These are phyloP conservation scores for Priceomyces fermenticarens DNA, from an alignment of 805 yeast genomes.

Conservation along the genomic window DNA sequence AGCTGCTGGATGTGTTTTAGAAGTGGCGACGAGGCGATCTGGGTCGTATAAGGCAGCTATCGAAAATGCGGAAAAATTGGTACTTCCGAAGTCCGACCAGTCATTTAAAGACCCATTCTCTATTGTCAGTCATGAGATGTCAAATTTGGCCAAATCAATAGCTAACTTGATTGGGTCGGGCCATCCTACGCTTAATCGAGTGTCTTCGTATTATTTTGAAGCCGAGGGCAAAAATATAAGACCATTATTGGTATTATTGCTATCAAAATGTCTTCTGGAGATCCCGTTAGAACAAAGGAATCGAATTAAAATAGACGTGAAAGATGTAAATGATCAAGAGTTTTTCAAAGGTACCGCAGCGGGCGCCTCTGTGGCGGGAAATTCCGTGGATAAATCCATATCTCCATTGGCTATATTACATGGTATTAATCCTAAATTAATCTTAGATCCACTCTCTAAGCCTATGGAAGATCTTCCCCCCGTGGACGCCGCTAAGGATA, in stretches of 20 bases:
- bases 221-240: conserved; percentile 95
- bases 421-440: conserved; percentile 83
- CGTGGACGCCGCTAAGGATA: conserved; percentile 61
- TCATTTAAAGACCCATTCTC: conserved; percentile 79
- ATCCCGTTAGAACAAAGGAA: conserved; percentile 71
- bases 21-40: not conserved
- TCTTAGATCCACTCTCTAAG: conserved; percentile 77
- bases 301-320: conserved; percentile 56
- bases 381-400: conserved; percentile 58
- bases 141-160: conserved; percentile 79
- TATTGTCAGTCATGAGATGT: conserved; percentile 91
- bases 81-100: conserved; percentile 51
- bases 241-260: conserved; percentile 80
- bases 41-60: conserved; percentile 51
- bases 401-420: conserved; percentile 82
- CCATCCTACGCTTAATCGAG: conserved; percentile 88
- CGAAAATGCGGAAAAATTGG: conserved; percentile 70
- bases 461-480: conserved; percentile 73
- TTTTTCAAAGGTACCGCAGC: conserved; percentile 59
- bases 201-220: conserved; percentile 92
- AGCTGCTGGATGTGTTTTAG: not conserved
- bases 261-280: conserved; percentile 74
- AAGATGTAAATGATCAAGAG: conserved; percentile 66
- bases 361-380: conserved; percentile 55
- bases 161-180: conserved; percentile 87